Evolutionary conservation across 2,329 filamentous ascomycete genomes (phyloP).

Genomic region (Periglandula ipomoeae): DNA sequence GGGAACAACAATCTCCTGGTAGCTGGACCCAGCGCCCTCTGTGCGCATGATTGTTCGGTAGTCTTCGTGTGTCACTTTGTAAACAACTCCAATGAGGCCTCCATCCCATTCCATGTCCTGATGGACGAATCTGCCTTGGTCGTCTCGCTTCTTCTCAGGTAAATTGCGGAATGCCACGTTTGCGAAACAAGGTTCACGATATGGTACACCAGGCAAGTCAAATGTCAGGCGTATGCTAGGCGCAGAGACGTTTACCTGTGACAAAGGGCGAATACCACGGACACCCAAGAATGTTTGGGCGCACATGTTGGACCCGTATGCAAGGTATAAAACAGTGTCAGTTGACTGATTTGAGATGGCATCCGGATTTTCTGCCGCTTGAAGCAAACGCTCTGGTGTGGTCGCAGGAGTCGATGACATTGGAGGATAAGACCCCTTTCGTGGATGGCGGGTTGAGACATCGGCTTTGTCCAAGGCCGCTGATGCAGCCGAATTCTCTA

Average conservation of each 20-base stretch:
- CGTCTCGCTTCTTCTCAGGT: slow-evolving; percentile 28
- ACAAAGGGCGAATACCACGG: slow-evolving; percentile 73
- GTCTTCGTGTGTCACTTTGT: slow-evolving; percentile 79
- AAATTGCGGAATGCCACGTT: slow-evolving; percentile 59
- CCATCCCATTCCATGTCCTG: slow-evolving; percentile 53
- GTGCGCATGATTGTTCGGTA: slow-evolving; percentile 82
- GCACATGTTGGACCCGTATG: slow-evolving; percentile 86
- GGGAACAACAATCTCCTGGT: slow-evolving; percentile 71
- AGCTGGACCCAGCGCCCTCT: slow-evolving; percentile 79
- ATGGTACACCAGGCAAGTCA: slow-evolving; percentile 77
- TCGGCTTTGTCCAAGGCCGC: slow-evolving; percentile 18
- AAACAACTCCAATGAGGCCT: slow-evolving; percentile 84
- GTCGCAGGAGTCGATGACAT: slow-evolving; percentile 24
- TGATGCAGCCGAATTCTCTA: slow-evolving; percentile 7
- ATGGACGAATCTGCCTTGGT: slow-evolving; percentile 1
- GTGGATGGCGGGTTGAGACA: slow-evolving; percentile 12
- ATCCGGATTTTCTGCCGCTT: slow-evolving; percentile 18
- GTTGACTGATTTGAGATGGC: slow-evolving; percentile 14
- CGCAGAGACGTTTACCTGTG: slow-evolving; percentile 71
- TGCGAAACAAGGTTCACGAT: slow-evolving; percentile 85
- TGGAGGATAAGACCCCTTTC: slow-evolving; percentile 17
- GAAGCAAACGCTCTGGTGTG: slow-evolving; percentile 18
- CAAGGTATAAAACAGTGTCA: slow-evolving; percentile 66
- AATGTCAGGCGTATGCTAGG: slow-evolving; percentile 74
- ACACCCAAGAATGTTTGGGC: slow-evolving; percentile 69